A percentile compares a stretch with the other conserved stretches of the same genome.
Conservation (phyloP, 768 basidiomycete species). For the Termitomyces titanicus region DNA sequence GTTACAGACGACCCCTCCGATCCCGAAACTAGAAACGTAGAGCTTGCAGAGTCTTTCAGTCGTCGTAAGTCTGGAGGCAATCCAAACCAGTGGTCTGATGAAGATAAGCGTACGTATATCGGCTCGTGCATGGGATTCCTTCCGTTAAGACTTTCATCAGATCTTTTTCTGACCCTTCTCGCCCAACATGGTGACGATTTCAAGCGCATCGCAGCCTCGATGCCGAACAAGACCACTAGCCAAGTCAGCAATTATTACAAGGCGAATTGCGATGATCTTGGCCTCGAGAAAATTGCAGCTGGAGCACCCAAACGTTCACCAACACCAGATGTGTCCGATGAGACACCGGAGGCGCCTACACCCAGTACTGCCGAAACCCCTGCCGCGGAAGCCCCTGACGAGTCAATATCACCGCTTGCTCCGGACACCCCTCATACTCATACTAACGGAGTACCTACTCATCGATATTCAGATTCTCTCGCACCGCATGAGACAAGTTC, state of each 20-base stretch:
- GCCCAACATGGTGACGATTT: constrained; percentile 64
- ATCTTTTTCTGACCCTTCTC: constrained; percentile 51
- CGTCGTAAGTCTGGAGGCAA: constrained; percentile 17
- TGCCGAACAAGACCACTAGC: constrained; percentile 61
- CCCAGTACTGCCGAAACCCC: constrained; percentile 19
- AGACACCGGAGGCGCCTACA: constrained; percentile 20
- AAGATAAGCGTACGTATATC: constrained; percentile 54
- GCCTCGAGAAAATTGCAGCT: constrained; percentile 37
- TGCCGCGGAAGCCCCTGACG: constrained; percentile 7
- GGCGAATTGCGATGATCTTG: constrained; percentile 35
- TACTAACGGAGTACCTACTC: background rate
- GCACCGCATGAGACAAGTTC: background rate
- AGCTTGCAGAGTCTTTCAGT: constrained; percentile 20
- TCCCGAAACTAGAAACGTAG: constrained; percentile 26
- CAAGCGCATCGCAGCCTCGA: constrained; percentile 62
- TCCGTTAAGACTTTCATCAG: constrained; percentile 22
- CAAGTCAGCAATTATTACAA: constrained; percentile 55
- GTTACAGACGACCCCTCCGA: constrained; percentile 31
- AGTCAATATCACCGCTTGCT: constrained; percentile 20
- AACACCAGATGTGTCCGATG: constrained; percentile 23
- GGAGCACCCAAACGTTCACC: constrained; percentile 39
- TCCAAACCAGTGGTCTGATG: constrained; percentile 52
- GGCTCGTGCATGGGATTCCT: background rate
- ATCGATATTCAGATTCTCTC: constrained; percentile 1
- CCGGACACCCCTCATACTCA: constrained; percentile 1